Evolutionary conservation across 2,329 filamentous ascomycete species (phyloP), one percentile per base, ranked within the genome.

Genomic region (Aspergillus brunneoviolaceus): DNA sequence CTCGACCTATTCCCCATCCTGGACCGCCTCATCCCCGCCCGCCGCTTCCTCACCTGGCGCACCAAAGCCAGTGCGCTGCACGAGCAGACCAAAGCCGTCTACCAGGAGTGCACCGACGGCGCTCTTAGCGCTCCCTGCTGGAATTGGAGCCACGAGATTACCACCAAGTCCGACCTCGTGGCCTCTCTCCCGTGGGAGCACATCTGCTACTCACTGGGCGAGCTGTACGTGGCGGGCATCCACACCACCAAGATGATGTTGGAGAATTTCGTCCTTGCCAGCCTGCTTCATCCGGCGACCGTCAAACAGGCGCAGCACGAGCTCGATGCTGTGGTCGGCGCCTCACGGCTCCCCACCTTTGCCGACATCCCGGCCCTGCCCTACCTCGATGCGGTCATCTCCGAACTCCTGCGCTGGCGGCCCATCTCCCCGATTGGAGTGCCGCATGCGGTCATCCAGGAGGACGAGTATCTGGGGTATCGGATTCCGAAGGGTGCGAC

Each of bases 241-340:
- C 80, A 83, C 60, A 83, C 80, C 0, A 82, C 79, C 0, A 77
- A 77, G 1, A 78, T 77, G 33, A 79, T 79, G 0, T 69, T 82
- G 49, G 79, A 78, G 62, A 76, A 42, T 16, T 60, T 60, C 42
- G 31, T 55, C 19, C 49, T 55, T 6, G 54, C 55, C 4, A 29
- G 11, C 5, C 9, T 58, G 5, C 21, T 48, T 5, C 12, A 60
- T 27, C 79, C 79, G 0, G 72, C 77, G 25, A 72, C 72, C 3
- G 70, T 80, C 4, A 39, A 57, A 1, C 72, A 73, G 12, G 77
- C 76, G 0, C 74, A 80, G 10, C 63, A 60, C 9, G 70, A 72
- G 53, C 60, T 75, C 11, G 72, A 75, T n/a, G 72, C 3, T 6
- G 9, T 25, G 6, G 21, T 50, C 11, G 48, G 48, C 6, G 27